These are phyloP conservation scores for Vigna mungo DNA, from an alignment of 306 rosid species.

Conservation along the genomic window DNA sequence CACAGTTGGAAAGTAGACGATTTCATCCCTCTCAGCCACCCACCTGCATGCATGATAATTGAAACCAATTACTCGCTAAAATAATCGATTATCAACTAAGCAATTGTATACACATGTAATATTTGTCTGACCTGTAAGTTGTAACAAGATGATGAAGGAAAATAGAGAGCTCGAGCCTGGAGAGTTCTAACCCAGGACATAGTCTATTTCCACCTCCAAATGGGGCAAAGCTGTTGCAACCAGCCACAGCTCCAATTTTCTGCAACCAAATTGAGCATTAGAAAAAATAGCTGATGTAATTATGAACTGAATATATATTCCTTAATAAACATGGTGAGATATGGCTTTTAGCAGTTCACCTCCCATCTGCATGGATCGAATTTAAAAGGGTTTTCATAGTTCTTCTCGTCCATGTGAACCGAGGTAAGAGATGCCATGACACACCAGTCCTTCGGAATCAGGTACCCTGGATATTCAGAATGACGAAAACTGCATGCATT, in stretches of 20 bases:
- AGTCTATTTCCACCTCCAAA: slow-evolving; percentile 95
- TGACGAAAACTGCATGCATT: not conserved
- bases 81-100: not conserved
- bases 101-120: not conserved
- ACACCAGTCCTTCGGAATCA: slow-evolving; percentile 69
- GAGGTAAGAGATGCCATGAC: slow-evolving; percentile 82
- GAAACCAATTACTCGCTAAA: slow-evolving; percentile 12
- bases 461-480: slow-evolving; percentile 60
- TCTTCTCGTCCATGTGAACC: slow-evolving; percentile 74
- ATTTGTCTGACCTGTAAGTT: slow-evolving; percentile 59
- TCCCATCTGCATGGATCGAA: slow-evolving; percentile 97
- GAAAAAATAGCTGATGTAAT: not conserved
- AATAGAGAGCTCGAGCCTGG: slow-evolving; percentile 73
- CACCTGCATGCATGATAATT: slow-evolving; percentile 57
- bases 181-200: slow-evolving; percentile 91
- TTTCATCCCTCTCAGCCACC: slow-evolving; percentile 72
- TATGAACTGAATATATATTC: not conserved
- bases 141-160: slow-evolving; percentile 76
- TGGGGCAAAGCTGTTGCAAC: slow-evolving; percentile 66
- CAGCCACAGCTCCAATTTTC: slow-evolving; percentile 52
- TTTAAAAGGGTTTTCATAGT: slow-evolving; percentile 68
- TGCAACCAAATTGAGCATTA: slow-evolving; percentile 14
- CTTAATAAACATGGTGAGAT: not conserved
- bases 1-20: slow-evolving; percentile 77
- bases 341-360: slow-evolving; percentile 50